Conservation (phyloP, 2,329 filamentous ascomycete species). For the Ophiocordyceps camponoti-saundersi region DNA sequence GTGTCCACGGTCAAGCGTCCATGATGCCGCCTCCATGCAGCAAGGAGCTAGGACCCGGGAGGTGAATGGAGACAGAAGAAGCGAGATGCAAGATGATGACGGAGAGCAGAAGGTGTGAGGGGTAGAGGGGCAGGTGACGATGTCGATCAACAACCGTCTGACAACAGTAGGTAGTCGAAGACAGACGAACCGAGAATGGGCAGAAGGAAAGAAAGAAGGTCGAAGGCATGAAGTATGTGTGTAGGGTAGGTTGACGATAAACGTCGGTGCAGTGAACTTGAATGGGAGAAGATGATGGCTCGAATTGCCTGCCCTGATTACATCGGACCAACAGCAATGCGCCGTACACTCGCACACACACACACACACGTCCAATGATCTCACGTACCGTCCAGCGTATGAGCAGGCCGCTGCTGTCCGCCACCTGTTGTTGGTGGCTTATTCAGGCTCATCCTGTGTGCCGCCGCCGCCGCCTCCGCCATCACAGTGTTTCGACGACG, state of each 20-base stretch:
- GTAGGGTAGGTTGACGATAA: background rate
- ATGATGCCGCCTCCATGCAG: background rate
- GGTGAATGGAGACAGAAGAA: no score
- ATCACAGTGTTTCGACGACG: no score
- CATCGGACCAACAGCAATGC: background rate
- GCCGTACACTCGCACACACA: no score
- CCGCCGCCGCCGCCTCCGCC: no score
- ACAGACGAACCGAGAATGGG: conserved; percentile 1
- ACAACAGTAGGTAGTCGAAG: background rate
- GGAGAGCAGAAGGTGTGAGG: background rate
- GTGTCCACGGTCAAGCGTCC: background rate
- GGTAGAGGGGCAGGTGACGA: background rate
- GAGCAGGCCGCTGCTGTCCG: background rate
- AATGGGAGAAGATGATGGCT: conserved; percentile 23
- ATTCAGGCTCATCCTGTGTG: background rate
- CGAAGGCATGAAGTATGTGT: background rate
- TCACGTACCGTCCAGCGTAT: background rate
- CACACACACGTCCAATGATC: no score
- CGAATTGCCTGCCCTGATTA: conserved; percentile 10
- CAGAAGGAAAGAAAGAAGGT: background rate
- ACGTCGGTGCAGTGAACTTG: conserved; percentile 15
- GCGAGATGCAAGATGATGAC: background rate
- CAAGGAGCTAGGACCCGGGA: no score
- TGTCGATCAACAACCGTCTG: background rate
- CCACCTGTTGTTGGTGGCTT: background rate